A percentile compares a stretch with the other conserved stretches of the same genome.
These are phyloP conservation scores for Pyrrhoderma lamaoense DNA, from an alignment of 1,284 basidiomycete species.

Conservation along the genomic window DNA sequence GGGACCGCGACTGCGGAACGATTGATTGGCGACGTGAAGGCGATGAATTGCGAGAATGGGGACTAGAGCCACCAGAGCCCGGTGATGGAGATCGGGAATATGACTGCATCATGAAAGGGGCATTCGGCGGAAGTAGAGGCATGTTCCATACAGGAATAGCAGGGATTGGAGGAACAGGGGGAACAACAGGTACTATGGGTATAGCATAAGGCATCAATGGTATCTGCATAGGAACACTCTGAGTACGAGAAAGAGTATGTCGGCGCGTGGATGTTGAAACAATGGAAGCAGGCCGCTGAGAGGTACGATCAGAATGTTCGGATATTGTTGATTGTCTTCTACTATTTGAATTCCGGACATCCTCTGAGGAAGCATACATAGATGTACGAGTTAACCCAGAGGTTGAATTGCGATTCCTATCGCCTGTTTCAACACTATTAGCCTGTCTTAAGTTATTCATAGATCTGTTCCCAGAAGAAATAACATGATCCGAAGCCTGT, in stretches of 20 bases:
- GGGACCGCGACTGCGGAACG: neutral
- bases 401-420: neutral
- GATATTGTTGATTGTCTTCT: neutral
- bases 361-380: neutral
- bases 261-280: neutral
- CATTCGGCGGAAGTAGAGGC: slow-evolving; percentile 64
- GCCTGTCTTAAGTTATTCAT: neutral
- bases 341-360: neutral
- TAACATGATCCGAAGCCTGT: slow-evolving; percentile 2
- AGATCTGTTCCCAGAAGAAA: neutral
- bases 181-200: neutral
- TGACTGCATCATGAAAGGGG: slow-evolving; percentile 68
- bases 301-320: neutral
- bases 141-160: slow-evolving; percentile 25
- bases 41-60: slow-evolving; percentile 9
- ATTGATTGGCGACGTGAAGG: slow-evolving; percentile 6
- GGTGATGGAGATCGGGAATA: slow-evolving; percentile 21
- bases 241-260: neutral
- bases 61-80: slow-evolving; percentile 1
- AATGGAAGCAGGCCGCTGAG: slow-evolving; percentile 1
- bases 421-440: slow-evolving; percentile 2
- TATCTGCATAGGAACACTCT: slow-evolving; percentile 3
- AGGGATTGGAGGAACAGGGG: slow-evolving; percentile 25
- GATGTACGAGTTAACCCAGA: neutral
- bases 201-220: neutral